Evolutionary conservation across 495 filamentous ascomycete species (phyloP), one percentile per base, ranked within the genome.

Genomic region (Hypoxylon subgilvum): DNA sequence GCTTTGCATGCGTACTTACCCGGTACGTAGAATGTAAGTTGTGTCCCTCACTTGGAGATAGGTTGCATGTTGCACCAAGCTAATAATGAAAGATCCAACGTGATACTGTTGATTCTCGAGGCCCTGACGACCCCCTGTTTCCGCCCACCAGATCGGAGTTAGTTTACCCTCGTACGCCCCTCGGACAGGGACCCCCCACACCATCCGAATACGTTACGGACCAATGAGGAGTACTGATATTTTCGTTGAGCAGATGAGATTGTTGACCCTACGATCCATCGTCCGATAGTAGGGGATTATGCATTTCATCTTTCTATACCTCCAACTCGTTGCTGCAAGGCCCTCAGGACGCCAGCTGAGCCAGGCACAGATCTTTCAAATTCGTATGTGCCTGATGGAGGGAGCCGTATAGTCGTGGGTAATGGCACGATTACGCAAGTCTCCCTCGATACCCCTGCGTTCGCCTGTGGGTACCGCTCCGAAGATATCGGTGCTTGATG

Each of bases 401-500:
- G n/a, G n/a, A n/a, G n/a, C n/a, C n/a, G n/a, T n/a, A n/a, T n/a
- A n/a, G n/a, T 8, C 34, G 25, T 40, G 45, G 38, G 56, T 41
- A 38, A 40, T 10, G 30, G 21, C 31, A 31, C 14, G 30, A 45
- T 63, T 63, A 53, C 53, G 53, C 60, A 63, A 63, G 38, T 48
- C 28, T 42, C 32, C 9, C 30, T 48, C 42, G 25, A 3, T 30
- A 52, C 30, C 48, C 60, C 49, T 53, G 51, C 52, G 27, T 23
- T 46, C 27, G 44, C 25, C 27, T 34, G n/a, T 46, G n/a, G 31
- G 13, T 10, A 34, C 10, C 35, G 51, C 41, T 56, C 43, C 51
- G 39, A 62, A 56, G 45, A 50, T 52, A 62, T 57, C 47, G 46
- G 57, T 34, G 18, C 23, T 57, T 42, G 46, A 63, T 34, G 18